These are phyloP conservation scores for Chrysoporthe deuterocubensis DNA, from an alignment of 2,329 filamentous ascomycete genomes.

Conservation along the genomic window DNA sequence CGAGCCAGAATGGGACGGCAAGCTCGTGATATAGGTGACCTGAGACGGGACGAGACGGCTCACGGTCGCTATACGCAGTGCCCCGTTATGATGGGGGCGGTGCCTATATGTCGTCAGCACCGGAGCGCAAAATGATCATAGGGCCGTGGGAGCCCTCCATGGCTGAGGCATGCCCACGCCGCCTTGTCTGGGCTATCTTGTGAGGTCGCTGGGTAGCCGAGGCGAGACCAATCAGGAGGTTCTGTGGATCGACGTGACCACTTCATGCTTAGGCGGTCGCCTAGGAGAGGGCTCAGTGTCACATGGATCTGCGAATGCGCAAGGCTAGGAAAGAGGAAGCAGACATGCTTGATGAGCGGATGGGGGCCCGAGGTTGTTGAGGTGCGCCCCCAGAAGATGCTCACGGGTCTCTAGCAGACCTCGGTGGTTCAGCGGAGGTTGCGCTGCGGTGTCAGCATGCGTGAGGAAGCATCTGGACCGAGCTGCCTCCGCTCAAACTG, in stretches of 20 bases:
- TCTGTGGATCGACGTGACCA: background rate
- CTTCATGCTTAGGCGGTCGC: background rate
- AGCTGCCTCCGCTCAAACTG: background rate
- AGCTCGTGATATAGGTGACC: background rate
- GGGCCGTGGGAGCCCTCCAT: background rate
- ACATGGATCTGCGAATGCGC: background rate
- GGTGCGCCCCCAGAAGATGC: background rate
- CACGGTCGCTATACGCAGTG: background rate
- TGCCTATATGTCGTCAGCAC: background rate
- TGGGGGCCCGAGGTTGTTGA: background rate
- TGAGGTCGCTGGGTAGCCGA: background rate
- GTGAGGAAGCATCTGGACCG: background rate
- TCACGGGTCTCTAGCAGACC: background rate
- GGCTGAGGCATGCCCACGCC: background rate
- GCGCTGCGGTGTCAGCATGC: background rate
- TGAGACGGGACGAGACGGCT: background rate
- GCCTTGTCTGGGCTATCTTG: background rate
- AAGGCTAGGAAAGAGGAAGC: background rate
- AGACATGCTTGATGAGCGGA: background rate
- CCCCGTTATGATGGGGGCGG: background rate
- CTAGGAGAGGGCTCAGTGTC: background rate
- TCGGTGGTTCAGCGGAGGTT: background rate
- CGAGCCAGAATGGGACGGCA: background rate
- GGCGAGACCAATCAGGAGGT: background rate
- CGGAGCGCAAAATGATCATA: background rate